Evolutionary conservation across 306 rosid genomes (phyloP).

Genomic region (Quercus aquifolioides): DNA sequence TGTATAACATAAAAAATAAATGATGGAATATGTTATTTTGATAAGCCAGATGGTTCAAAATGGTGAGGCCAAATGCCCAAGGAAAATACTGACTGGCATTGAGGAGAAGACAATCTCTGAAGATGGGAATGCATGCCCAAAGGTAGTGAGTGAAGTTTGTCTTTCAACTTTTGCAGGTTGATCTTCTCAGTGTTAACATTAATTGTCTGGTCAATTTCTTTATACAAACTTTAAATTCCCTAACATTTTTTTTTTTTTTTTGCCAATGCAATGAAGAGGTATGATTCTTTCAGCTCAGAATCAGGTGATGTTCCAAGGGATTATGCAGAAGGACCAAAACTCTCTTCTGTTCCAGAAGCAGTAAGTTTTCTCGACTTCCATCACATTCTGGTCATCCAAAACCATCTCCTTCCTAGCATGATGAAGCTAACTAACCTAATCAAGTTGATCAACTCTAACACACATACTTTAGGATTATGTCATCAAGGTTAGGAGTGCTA

Average conservation of each 20-base stretch:
- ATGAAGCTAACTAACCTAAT: neutral
- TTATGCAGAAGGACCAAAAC: slow-evolving; percentile 21
- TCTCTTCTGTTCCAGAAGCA: slow-evolving; percentile 27
- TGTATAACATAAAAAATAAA: slow-evolving; percentile 8
- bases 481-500: neutral
- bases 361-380: slow-evolving; percentile 43
- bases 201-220: neutral
- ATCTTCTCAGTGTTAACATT: neutral
- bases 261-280: slow-evolving; percentile 28
- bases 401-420: neutral
- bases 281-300: slow-evolving; percentile 48
- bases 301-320: slow-evolving; percentile 21
- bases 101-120: slow-evolving; percentile 68
- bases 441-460: neutral
- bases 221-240: neutral
- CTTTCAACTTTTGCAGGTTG: neutral
- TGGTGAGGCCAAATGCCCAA: slow-evolving; percentile 57
- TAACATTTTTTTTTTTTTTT: neutral
- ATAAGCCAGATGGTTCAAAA: slow-evolving; percentile 80
- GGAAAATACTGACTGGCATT: slow-evolving; percentile 33
- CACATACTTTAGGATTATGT: neutral
- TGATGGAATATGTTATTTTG: slow-evolving; percentile 6
- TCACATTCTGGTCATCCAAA: neutral
- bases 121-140: slow-evolving; percentile 39
- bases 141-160: slow-evolving; percentile 28